These are phyloP conservation scores for Botrytis medusae DNA, from an alignment of 2,329 filamentous ascomycete genomes.

Conservation along the genomic window DNA sequence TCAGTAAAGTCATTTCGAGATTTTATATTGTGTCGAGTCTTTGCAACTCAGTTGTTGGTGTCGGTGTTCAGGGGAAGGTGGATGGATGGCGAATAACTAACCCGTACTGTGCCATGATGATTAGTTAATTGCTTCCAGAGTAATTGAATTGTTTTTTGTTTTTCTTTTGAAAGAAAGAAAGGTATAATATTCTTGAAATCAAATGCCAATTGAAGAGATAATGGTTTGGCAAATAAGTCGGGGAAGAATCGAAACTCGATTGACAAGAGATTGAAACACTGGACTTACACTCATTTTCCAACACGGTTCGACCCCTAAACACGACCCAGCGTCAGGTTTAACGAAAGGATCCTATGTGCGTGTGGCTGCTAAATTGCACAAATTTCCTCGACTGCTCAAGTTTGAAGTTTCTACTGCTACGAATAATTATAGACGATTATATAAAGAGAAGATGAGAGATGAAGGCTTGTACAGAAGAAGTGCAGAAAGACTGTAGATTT, in stretches of 20 bases:
- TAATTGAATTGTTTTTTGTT: too few species aligned
- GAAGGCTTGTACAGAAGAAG: neutral
- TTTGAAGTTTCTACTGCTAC: neutral
- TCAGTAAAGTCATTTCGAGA: neutral
- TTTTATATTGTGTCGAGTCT: neutral
- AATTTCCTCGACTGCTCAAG: neutral
- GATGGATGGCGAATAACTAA: slow-evolving; percentile 32
- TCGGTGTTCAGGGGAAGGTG: neutral
- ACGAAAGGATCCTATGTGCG: neutral
- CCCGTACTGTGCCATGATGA: slow-evolving; percentile 39
- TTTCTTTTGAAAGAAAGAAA: too few species aligned
- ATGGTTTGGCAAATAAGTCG: neutral
- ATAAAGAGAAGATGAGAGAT: neutral
- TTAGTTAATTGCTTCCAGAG: slow-evolving; percentile 27
- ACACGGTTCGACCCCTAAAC: slow-evolving; percentile 20
- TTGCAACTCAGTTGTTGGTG: neutral
- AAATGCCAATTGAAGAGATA: neutral
- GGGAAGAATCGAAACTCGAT: slow-evolving; percentile 26
- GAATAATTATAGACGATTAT: neutral
- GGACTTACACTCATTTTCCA: slow-evolving; percentile 37
- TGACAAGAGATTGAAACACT: slow-evolving; percentile 30
- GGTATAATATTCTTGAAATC: neutral
- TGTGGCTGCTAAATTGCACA: neutral
- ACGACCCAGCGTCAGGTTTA: neutral
- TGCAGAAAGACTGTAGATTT: neutral